phyloP scores from a whole-genome alignment of 768 basidiomycete genomes.

The Ramaria sp. region DNA sequence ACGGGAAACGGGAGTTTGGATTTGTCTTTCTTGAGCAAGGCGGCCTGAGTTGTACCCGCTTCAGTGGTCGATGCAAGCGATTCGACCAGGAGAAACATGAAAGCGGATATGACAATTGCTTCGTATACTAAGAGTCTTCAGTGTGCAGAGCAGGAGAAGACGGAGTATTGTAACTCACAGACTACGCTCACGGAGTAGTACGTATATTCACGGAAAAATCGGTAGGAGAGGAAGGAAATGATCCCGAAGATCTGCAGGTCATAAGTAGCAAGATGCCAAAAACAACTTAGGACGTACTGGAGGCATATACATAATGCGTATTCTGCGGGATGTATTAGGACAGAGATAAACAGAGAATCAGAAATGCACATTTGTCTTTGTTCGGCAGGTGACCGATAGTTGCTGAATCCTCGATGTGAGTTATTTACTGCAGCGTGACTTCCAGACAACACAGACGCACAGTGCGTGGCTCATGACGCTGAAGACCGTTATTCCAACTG shows the following conservation, averaged over 20 bases:
- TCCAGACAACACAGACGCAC: neutral
- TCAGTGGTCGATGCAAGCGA: slow-evolving; percentile 64
- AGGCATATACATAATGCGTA: slow-evolving; percentile 82
- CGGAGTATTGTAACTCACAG: slow-evolving; percentile 23
- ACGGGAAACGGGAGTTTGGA: slow-evolving; percentile 57
- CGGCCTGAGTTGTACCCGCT: slow-evolving; percentile 51
- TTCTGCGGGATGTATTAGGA: slow-evolving; percentile 23
- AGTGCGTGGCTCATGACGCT: slow-evolving; percentile 12
- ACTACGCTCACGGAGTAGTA: slow-evolving; percentile 44
- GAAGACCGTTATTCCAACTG: slow-evolving; percentile 13
- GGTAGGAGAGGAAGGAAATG: slow-evolving; percentile 79
- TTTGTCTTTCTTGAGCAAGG: slow-evolving; percentile 75
- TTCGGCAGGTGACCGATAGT: slow-evolving; percentile 58
- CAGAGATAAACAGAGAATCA: neutral
- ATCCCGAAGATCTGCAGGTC: slow-evolving; percentile 45
- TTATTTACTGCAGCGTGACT: neutral
- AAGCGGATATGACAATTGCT: slow-evolving; percentile 23
- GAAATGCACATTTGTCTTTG: slow-evolving; percentile 67
- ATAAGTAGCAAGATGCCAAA: neutral
- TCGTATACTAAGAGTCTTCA: slow-evolving; percentile 44
- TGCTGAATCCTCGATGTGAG: slow-evolving; percentile 21
- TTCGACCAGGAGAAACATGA: slow-evolving; percentile 70
- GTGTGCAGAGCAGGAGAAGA: slow-evolving; percentile 12
- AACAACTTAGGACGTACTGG: slow-evolving; percentile 20
- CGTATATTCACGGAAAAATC: slow-evolving; percentile 71